A percentile compares a stretch with the other conserved stretches of the same genome.
phyloP scores from a whole-genome alignment of 2,329 filamentous ascomycete species.

The Cladorrhinum sp. region DNA sequence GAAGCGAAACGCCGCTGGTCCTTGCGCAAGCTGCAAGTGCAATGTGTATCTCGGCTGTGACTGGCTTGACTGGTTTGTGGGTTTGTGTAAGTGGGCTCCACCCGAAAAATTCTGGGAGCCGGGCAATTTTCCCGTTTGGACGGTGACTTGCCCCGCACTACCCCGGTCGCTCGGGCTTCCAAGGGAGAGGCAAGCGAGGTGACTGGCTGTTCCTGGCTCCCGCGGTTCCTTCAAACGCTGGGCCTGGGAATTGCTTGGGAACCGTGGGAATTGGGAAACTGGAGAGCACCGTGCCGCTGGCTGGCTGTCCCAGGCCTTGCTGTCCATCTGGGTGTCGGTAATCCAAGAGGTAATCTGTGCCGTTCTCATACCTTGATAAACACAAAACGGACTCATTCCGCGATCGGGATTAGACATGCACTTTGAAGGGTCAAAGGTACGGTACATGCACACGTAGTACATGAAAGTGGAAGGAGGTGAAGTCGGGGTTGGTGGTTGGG shows the following conservation, averaged over 20 bases:
- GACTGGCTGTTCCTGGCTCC: constrained; percentile 16
- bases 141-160: constrained; percentile 6
- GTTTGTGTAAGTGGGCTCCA: not conserved
- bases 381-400: not conserved
- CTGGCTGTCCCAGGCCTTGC: too few relatives aligned
- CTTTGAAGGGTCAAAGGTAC: not conserved
- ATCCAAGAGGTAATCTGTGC: not conserved
- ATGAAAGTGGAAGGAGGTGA: not conserved
- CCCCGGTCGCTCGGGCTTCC: constrained; percentile 15
- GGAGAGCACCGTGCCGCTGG: too few relatives aligned
- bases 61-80: not conserved
- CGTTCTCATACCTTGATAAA: not conserved
- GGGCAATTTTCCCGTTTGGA: constrained; percentile 14
- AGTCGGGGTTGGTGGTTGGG: not conserved
- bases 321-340: not conserved
- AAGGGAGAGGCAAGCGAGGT: constrained; percentile 22
- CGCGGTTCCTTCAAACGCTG: constrained; percentile 3
- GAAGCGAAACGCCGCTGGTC: constrained; percentile 4
- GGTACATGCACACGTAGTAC: not conserved
- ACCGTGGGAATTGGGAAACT: not conserved
- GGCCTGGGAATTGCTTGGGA: constrained; percentile 8
- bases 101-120: constrained; percentile 13
- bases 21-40: not conserved
- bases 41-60: constrained; percentile 3
- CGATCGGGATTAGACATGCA: not conserved